Percentiles rank a stretch among this genome's conserved stretches.
phyloP scores from a whole-genome alignment of 306 rosid genomes.

The Hippophae rhamnoides region DNA sequence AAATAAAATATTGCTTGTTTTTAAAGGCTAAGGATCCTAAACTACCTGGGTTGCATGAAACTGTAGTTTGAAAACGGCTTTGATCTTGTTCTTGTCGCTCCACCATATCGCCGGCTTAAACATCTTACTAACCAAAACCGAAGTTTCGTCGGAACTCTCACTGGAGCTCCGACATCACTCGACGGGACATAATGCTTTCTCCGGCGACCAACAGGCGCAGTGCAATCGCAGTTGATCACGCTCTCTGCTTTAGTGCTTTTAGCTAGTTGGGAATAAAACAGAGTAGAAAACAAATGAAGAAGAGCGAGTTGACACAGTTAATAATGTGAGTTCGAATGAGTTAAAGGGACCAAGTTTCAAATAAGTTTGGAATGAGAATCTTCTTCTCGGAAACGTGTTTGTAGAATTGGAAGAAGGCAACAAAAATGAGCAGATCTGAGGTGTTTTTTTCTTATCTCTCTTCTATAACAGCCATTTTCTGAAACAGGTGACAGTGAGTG shows the following conservation, averaged over 20 bases:
- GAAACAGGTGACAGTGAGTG: constrained; percentile 12
- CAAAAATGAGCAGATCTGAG: constrained; percentile 28
- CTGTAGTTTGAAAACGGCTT: constrained; percentile 63
- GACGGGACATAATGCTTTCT: constrained; percentile 13
- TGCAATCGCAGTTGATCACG: constrained; percentile 4
- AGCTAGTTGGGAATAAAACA: constrained; percentile 8
- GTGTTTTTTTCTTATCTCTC: background rate
- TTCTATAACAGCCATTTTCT: constrained; percentile 13
- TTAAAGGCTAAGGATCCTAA: constrained; percentile 1
- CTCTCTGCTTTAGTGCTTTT: constrained; percentile 1
- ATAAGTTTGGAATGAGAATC: constrained; percentile 6
- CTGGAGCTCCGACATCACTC: constrained; percentile 14
- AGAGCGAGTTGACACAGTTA: constrained; percentile 6
- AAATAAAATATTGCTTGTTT: background rate
- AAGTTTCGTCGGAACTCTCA: constrained; percentile 18
- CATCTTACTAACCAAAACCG: constrained; percentile 30
- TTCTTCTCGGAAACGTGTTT: constrained; percentile 13
- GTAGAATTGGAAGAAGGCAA: constrained; percentile 7
- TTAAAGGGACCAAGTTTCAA: background rate
- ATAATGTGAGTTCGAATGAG: background rate
- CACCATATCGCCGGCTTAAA: constrained; percentile 87
- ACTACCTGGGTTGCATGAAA: constrained; percentile 72
- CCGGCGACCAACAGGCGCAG: constrained; percentile 20
- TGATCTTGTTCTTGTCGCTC: constrained; percentile 72
- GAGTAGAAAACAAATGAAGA: constrained; percentile 7